Base-by-base conservation (phyloP, 441 rosid genomes). In the Isatis lusitanica region DNA sequence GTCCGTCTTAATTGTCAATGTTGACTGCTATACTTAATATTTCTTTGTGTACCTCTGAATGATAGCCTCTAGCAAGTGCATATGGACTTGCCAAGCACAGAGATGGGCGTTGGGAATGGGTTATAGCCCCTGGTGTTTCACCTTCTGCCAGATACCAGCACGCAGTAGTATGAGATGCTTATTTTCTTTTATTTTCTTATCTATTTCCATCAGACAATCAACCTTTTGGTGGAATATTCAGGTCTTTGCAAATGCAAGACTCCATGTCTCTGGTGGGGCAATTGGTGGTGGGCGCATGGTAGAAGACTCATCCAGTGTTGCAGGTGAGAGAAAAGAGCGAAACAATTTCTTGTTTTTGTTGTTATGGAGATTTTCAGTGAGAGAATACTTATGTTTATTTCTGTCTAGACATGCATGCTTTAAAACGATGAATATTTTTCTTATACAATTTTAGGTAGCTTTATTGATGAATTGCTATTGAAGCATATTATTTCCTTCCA, bases 81-180 rank as follows among this genome's bases (percentile, higher is more conserved):
- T 95, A 95, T 83, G 99, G 98, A 69, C 96, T 95, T 80, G 99
- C 99, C 17, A 95, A 93, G 79, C 99, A 95, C 71, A 91, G 98
- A 79, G 99, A 95, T 82, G 99, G 99, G 56, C 99, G 99, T 63
- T 95, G 99, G 99, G 99, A 95, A 85, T 95, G 99, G 99, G 98
- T 98, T 66, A 95, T 95, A 79, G 99, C 98, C 80, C 99, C 99
- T 66, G 98, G 98, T 68, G 97, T 95, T 44, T 93, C 99, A 10
- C 99, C 99, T 55, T 95, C 99, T 63, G 81, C 98, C 74, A 91
- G 99, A 95, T 95, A 95, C 80, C 99, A 95, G 81, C 99, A 95
- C 85, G 99, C 99, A 79, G 97, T 98, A 31, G 99, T 95, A 79
- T 66, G 94, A 47, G 79, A 81, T 82, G 4, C 24, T 69, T 71